Conservation (phyloP, 1,284 basidiomycete genomes). For the Omphalotus olearius region DNA sequence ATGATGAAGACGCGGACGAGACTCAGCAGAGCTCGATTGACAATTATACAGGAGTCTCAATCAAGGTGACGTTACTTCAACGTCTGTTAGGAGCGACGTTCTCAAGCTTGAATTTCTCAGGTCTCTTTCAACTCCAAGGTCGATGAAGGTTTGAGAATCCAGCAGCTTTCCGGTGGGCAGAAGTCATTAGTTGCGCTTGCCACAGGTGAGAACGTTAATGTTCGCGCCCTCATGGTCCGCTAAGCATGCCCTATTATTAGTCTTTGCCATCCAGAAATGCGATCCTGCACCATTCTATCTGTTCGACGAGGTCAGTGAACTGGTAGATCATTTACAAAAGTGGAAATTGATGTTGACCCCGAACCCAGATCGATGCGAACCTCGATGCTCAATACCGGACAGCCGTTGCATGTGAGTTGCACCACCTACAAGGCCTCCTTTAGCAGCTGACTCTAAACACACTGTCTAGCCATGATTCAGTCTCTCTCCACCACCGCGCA, state of each 20-base stretch:
- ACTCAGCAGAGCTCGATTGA: conserved; percentile 78
- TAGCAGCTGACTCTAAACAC: too few species aligned
- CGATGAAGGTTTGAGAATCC: conserved; percentile 93
- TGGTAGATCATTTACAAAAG: not conserved
- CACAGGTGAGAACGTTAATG: conserved; percentile 52
- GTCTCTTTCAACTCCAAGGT: conserved; percentile 99
- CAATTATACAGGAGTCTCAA: conserved; percentile 95
- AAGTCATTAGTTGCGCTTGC: conserved; percentile 97
- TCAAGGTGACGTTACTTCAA: conserved; percentile 54
- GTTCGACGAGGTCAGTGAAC: conserved; percentile 82
- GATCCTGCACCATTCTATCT: conserved; percentile 99
- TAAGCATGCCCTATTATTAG: conserved; percentile 32
- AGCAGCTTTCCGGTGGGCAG: conserved; percentile 96
- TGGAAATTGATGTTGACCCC: not conserved
- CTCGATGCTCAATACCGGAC: conserved; percentile 97
- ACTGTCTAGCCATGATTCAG: conserved; percentile 89
- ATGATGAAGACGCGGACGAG: conserved; percentile 62
- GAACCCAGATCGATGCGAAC: conserved; percentile 86
- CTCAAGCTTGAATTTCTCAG: conserved; percentile 30
- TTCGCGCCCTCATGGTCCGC: not conserved
- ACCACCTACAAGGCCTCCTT: too few species aligned
- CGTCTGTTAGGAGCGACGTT: not conserved
- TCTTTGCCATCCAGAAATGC: conserved; percentile 99
- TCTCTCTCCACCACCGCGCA: conserved; percentile 85
- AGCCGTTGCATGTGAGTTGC: conserved; percentile 80